These are phyloP conservation scores for Kurtzmaniella natalensis DNA, from an alignment of 1,139 yeast genomes.

Conservation along the genomic window DNA sequence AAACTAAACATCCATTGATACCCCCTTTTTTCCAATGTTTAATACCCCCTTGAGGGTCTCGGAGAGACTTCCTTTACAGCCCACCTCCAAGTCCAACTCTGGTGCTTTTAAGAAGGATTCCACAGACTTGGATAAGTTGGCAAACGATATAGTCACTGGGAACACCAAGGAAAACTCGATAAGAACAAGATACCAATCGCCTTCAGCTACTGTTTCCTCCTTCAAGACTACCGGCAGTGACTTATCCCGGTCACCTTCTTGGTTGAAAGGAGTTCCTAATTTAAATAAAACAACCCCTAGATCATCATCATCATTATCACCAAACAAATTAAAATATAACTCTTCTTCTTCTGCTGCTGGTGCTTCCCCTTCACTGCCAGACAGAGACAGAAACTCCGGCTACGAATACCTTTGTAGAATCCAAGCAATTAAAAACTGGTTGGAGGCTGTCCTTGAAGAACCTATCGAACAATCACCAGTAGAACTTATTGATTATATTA, in stretches of 20 bases:
- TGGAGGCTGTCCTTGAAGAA: constrained; percentile 38
- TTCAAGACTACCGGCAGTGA: constrained; percentile 26
- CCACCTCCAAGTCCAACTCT: constrained; percentile 25
- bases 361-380: background rate
- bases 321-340: too few species aligned
- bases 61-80: constrained; percentile 27
- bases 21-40: background rate
- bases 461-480: constrained; percentile 52
- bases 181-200: constrained; percentile 37
- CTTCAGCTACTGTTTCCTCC: constrained; percentile 43
- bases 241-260: background rate
- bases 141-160: constrained; percentile 30
- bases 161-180: constrained; percentile 23
- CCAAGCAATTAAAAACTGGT: constrained; percentile 70
- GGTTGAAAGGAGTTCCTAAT: constrained; percentile 2
- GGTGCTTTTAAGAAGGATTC: constrained; percentile 2
- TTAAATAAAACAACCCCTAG: constrained; percentile 5
- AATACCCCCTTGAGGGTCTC: constrained; percentile 1
- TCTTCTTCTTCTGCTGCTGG: background rate
- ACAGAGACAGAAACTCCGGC: constrained; percentile 19
- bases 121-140: constrained; percentile 36
- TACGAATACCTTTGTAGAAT: constrained; percentile 89
- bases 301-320: constrained; percentile 3
- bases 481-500: constrained; percentile 49
- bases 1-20: too few species aligned